Evolutionary conservation across 345 rosid genomes (phyloP).

Genomic region (Syzygium jambos): DNA sequence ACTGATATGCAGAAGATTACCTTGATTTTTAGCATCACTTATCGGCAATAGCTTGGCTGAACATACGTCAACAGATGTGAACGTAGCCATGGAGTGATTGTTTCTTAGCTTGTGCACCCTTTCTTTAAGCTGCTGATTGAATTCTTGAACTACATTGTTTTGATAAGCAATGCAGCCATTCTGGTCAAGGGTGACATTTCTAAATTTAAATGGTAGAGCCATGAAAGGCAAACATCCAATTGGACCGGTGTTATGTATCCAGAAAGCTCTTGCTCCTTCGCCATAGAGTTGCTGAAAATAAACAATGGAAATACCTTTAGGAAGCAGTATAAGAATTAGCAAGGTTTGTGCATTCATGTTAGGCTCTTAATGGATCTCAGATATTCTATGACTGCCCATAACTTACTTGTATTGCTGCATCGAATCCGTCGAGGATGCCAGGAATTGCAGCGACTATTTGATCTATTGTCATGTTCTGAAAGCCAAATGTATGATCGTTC

Average conservation of each 20-base stretch:
- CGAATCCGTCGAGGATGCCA: constrained; percentile 15
- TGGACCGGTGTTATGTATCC: constrained; percentile 50
- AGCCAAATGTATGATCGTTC: constrained; percentile 35
- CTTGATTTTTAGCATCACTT: background rate
- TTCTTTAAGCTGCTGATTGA: constrained; percentile 24
- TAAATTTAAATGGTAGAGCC: constrained; percentile 3
- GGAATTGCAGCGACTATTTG: constrained; percentile 23
- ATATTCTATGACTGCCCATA: background rate
- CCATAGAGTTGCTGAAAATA: constrained; percentile 19
- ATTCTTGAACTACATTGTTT: constrained; percentile 21
- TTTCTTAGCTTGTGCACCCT: constrained; percentile 14
- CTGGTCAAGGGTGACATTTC: constrained; percentile 22
- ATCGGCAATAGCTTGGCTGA: constrained; percentile 30
- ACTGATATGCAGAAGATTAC: background rate
- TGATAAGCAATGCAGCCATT: constrained; percentile 23
- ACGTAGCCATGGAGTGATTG: constrained; percentile 18
- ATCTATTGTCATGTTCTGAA: constrained; percentile 18
- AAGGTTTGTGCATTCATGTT: background rate
- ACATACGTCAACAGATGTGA: constrained; percentile 33
- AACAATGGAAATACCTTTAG: background rate
- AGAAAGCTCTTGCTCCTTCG: constrained; percentile 40
- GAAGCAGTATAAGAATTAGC: background rate
- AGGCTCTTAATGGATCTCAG: background rate
- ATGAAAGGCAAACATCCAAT: constrained; percentile 46
- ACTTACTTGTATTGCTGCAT: constrained; percentile 29